Percentiles rank a stretch among this genome's conserved stretches.
These are phyloP conservation scores for Hibiscus trionum DNA, from an alignment of 345 rosid species.

Conservation along the genomic window DNA sequence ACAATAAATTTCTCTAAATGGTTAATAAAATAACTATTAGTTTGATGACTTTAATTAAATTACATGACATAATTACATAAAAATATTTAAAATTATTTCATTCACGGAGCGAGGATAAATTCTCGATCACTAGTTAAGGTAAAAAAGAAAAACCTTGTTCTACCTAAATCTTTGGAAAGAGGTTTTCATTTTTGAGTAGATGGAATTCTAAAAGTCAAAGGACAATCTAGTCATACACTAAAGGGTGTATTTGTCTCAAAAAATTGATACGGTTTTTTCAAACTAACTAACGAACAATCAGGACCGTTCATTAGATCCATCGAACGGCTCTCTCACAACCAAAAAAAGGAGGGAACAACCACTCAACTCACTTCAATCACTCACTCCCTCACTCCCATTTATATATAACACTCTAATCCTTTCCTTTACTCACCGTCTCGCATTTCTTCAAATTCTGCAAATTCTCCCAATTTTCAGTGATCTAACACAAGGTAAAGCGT, in stretches of 20 bases:
- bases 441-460: neutral
- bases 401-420: neutral
- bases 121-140: no score
- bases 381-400: neutral
- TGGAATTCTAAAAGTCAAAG: neutral
- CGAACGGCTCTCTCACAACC: neutral
- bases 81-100: no score
- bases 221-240: neutral
- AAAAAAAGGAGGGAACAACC: neutral
- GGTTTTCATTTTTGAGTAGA: no score
- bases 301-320: neutral
- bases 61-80: no score
- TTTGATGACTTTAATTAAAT: no score
- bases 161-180: no score
- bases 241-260: constrained; percentile 7
- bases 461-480: neutral
- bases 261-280: neutral
- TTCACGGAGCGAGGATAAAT: no score
- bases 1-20: no score
- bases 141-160: no score
- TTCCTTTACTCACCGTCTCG: neutral
- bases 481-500: neutral
- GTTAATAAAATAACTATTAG: no score
- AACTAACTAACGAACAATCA: neutral
- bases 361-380: neutral